Base-by-base conservation (phyloP, 2,329 filamentous ascomycete species). In the Monilinia polystroma region DNA sequence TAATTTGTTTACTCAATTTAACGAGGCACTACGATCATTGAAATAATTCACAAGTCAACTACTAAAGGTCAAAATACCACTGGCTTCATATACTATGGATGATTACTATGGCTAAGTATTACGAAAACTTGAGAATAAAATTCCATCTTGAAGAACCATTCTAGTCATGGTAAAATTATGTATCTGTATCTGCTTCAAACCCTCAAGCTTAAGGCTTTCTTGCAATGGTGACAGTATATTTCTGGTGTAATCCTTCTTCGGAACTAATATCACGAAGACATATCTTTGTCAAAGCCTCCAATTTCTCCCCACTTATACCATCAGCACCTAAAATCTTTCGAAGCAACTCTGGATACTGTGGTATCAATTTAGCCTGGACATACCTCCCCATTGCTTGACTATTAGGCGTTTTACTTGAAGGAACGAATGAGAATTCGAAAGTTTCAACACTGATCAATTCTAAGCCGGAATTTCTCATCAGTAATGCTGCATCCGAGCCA, bases 301-400 rank as follows among this genome's bases (percentile, higher is more conserved):
- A 62, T 20, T 53, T 53, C 26, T 53, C 55, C 4, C 47, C 64
- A 47, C n/a, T 41, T 14, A 66, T 54, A 0, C 35, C 55, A 45
- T 60, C 26, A 26, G 64, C 47, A 7, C 64, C 45, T n/a, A 60
- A 35, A 14, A 66, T 47, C 45, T 66, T 66, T 20, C 55, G 35
- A 11, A 66, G 38, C 12, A 66, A 51, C 20, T 60, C 64, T 11
- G 47, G 55, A 53, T 66, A 60, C 41, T 60, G 55, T 43, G 64
- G 55, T 53, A 66, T 45, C 64, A 62, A 60, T 62, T 66, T 60
- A 6, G 55, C 64, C 29, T 60, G 47, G 18, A 66, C 64, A 45
- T 66, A 66, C 23, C 55, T 66, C 29, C 55, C 55, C 64, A 66
- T 66, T 26, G 55, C 47, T 26, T 66, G 64, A 26, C 64, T 60